Base-by-base conservation (phyloP, 208 protist species). In the Dictyostelium gargantuum region DNA sequence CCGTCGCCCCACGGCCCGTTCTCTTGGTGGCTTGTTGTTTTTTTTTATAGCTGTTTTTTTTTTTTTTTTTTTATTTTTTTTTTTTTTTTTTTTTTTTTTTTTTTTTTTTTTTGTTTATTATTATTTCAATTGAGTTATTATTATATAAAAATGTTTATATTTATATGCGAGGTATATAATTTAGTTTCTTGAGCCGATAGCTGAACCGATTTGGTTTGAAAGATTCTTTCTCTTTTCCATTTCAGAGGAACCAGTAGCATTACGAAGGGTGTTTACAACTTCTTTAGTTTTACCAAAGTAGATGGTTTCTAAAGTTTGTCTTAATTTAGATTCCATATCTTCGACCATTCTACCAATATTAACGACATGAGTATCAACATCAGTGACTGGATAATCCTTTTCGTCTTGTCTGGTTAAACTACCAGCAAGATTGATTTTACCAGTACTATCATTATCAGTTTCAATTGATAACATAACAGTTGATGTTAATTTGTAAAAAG, bases 221-320 rank as follows among this genome's bases (percentile, higher is more conserved):
- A 92, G 86, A 19, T 80, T 84, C 54, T 92, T 84, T 92, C 86
- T 92, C 48, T 80, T 84, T 50, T 84, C 77, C 5, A 77, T 35
- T 75, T 92, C 86, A 42, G 75, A 84, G 29, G 32, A 32, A 79
- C 73, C 85, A 54, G 42, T 29, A 13, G 81, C 44, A 23, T 46
- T 44, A 66, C 94, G 85, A 29, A 97, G 81, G 3, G 95, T 92
- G 89, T 97, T 95, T 63, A 97, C 95, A 70, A 97, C 95, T 70
- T 97, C 94, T 85, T 97, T 97, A 35, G 96, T 98, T 92, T 97
- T 97, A 74, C 95, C 94, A 95, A 98, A 98, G 94, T 98, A 98
- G n/a, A 98, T 94, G 48, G 93, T 91, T 76, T 98, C 93, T 15
- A 98, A 92, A 21, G 92, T 95, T 66, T 66, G 93, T 75, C 97